A percentile compares a stretch with the other conserved stretches of the same genome.
These are phyloP conservation scores for Hypoxylon sp. DNA, from an alignment of 2,329 filamentous ascomycete species.

Conservation along the genomic window DNA sequence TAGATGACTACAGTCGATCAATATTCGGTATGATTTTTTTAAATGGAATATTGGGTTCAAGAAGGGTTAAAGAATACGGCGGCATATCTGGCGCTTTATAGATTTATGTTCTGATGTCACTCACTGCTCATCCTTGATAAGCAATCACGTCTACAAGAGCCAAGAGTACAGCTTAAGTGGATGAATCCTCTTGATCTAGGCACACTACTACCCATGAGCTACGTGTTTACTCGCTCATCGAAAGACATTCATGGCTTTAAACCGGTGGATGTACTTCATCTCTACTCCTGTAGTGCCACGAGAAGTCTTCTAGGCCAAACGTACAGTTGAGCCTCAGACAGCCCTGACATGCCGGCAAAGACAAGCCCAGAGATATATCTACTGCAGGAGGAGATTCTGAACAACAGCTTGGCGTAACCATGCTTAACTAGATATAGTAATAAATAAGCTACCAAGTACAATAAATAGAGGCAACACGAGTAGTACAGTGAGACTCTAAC, in stretches of 20 bases:
- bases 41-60: neutral
- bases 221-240: neutral
- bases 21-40: neutral
- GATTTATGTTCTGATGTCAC: neutral
- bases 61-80: neutral
- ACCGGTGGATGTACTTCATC: neutral
- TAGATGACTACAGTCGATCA: neutral
- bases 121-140: neutral
- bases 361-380: neutral
- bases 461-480: neutral
- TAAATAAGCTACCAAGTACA: neutral
- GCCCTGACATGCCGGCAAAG: neutral
- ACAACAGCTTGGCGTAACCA: neutral
- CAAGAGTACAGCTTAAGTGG: neutral
- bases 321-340: neutral
- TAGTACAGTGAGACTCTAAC: neutral
- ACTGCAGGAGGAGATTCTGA: neutral
- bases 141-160: neutral
- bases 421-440: neutral
- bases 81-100: constrained; percentile 2
- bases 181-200: neutral
- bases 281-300: neutral
- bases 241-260: neutral
- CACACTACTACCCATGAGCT: neutral
- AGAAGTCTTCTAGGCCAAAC: neutral